Conservation (phyloP, 352 stramenopile genomes). For the Thraustochytrium striatum region DNA sequence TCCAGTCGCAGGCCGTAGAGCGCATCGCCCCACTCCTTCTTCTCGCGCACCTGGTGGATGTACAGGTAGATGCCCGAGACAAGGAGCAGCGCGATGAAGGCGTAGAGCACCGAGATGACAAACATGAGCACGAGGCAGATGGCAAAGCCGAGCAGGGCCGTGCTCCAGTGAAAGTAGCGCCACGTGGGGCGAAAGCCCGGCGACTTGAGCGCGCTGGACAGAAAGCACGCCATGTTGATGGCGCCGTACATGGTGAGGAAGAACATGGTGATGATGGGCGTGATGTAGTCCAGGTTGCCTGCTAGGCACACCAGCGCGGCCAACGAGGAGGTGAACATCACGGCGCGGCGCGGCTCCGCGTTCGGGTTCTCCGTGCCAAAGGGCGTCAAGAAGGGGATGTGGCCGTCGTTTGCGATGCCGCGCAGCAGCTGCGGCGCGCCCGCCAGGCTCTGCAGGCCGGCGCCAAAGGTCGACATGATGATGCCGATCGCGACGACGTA, state of each 20-base stretch:
- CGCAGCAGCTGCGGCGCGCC: constrained; percentile 63
- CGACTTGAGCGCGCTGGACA: constrained; percentile 59
- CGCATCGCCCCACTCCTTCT: constrained; percentile 48
- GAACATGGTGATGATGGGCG: constrained; percentile 70
- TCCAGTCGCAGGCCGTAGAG: constrained; percentile 38
- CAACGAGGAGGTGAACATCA: constrained; percentile 60
- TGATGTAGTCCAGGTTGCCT: constrained; percentile 71
- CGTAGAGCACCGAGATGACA: constrained; percentile 57
- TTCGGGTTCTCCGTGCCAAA: constrained; percentile 55
- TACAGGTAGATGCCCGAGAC: constrained; percentile 52
- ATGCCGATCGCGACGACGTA: constrained; percentile 66
- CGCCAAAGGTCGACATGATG: constrained; percentile 60
- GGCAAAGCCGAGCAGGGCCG: constrained; percentile 61
- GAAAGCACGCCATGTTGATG: constrained; percentile 67
- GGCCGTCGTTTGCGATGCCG: constrained; percentile 64
- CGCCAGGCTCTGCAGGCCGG: constrained; percentile 62
- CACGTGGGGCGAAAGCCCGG: constrained; percentile 69
- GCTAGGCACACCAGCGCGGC: constrained; percentile 61
- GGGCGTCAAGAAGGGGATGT: constrained; percentile 61
- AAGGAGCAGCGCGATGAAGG: constrained; percentile 53
- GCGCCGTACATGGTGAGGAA: constrained; percentile 70
- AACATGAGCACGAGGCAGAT: constrained; percentile 67
- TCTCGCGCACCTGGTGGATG: constrained; percentile 29
- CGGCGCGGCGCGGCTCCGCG: constrained; percentile 34
- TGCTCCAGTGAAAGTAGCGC: constrained; percentile 68